Evolutionary conservation across 192 early-diverging fungal species (phyloP).

Genomic region (Backusella parvicylindrica): DNA sequence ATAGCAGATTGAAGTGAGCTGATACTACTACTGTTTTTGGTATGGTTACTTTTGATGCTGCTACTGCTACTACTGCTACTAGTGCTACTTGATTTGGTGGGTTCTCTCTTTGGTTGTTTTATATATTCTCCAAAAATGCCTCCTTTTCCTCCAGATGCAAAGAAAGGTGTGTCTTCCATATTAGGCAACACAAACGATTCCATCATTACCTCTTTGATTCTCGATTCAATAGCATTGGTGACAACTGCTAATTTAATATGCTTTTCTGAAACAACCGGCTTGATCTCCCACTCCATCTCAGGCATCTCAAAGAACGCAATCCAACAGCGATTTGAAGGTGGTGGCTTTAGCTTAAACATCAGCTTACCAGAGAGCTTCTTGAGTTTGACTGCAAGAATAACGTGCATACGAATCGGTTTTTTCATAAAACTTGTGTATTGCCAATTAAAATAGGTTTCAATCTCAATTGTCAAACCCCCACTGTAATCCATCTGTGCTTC

Average conservation of each 20-base stretch:
- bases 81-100: background rate
- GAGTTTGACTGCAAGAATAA: slow-evolving; percentile 78
- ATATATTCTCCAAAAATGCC: slow-evolving; percentile 45
- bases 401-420: slow-evolving; percentile 61
- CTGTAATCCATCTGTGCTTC: slow-evolving; percentile 80
- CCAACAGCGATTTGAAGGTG: slow-evolving; percentile 85
- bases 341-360: slow-evolving; percentile 75
- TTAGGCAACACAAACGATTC: slow-evolving; percentile 84
- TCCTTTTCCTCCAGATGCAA: slow-evolving; percentile 53
- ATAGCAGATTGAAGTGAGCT: background rate
- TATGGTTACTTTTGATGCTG: background rate
- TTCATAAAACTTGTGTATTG: slow-evolving; percentile 41
- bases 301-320: slow-evolving; percentile 83
- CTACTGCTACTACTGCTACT: background rate
- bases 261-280: slow-evolving; percentile 82
- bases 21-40: background rate
- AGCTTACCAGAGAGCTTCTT: slow-evolving; percentile 72
- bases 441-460: slow-evolving; percentile 52
- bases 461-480: slow-evolving; percentile 75
- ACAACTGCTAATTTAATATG: slow-evolving; percentile 72
- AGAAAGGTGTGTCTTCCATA: slow-evolving; percentile 88
- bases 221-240: slow-evolving; percentile 77
- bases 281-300: slow-evolving; percentile 65
- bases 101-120: background rate
- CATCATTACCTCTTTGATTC: slow-evolving; percentile 79